Percentiles rank a stretch among this genome's conserved stretches.
Evolutionary conservation across 2,329 filamentous ascomycete genomes (phyloP).

Genomic region (Phaeosphaeriaceae sp.): DNA sequence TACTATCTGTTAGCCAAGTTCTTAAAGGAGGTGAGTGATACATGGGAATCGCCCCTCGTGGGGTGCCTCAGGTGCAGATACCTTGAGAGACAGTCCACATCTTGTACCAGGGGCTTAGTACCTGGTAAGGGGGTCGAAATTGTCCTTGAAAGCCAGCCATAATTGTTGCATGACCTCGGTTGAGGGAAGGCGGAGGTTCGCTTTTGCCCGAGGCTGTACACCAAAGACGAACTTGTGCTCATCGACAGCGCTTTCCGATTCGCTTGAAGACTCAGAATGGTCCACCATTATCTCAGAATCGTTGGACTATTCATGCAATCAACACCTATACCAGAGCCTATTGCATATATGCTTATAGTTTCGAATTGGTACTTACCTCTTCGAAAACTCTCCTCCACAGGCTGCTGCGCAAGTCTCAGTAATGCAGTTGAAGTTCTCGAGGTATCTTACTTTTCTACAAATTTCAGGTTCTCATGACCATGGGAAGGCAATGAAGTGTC

Average conservation of each 20-base stretch:
- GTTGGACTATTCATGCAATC: background rate
- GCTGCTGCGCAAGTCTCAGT: conserved; percentile 57
- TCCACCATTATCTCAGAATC: conserved; percentile 54
- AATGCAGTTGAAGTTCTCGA: conserved; percentile 71
- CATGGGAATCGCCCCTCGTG: too few relatives aligned
- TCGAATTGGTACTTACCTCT: conserved; percentile 59
- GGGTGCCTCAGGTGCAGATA: too few relatives aligned
- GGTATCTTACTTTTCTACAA: conserved; percentile 71
- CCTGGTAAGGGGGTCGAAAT: conserved; percentile 19
- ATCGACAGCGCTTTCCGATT: conserved; percentile 61
- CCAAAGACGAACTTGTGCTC: conserved; percentile 54
- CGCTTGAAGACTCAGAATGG: conserved; percentile 65
- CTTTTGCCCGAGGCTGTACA: conserved; percentile 48
- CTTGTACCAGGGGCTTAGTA: too few relatives aligned
- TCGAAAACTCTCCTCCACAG: conserved; percentile 77
- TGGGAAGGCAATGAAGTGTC: background rate
- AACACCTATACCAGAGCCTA: background rate
- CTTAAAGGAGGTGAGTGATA: too few relatives aligned
- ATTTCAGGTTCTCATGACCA: conserved; percentile 41
- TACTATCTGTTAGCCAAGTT: too few relatives aligned
- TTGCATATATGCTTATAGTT: background rate
- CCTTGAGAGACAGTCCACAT: too few relatives aligned
- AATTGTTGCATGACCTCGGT: conserved; percentile 69
- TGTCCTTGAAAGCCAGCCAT: conserved; percentile 72
- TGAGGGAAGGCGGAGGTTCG: conserved; percentile 66